A percentile compares a stretch with the other conserved stretches of the same genome.
Conservation (phyloP, 1,284 basidiomycete species). For the Naganishia albida region DNA sequence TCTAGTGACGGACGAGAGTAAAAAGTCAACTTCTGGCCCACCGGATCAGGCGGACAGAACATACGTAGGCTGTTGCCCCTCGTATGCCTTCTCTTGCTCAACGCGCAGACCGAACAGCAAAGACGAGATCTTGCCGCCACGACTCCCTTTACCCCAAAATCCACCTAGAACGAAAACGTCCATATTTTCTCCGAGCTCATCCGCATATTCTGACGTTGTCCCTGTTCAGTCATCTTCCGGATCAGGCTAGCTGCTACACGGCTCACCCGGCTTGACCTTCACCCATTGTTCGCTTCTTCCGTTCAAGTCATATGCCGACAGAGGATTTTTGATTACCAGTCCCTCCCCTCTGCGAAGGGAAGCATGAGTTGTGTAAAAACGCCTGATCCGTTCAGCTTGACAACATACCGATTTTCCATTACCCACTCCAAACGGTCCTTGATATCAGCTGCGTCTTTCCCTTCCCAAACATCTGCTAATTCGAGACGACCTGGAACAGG, state of each 20-base stretch:
- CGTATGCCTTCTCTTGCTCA: slow-evolving; percentile 56
- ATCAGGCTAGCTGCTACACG: neutral
- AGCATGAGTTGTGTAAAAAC: neutral
- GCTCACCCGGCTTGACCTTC: slow-evolving; percentile 87
- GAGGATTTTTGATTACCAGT: slow-evolving; percentile 81
- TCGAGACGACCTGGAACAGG: slow-evolving; percentile 73
- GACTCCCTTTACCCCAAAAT: slow-evolving; percentile 55
- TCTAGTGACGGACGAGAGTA: slow-evolving; percentile 31
- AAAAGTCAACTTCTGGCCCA: neutral
- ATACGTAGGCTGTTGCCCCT: slow-evolving; percentile 65
- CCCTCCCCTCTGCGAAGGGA: slow-evolving; percentile 72
- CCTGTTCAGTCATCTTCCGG: neutral
- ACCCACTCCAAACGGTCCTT: slow-evolving; percentile 74
- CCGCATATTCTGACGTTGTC: slow-evolving; percentile 51
- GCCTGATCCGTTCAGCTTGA: neutral
- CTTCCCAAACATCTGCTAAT: slow-evolving; percentile 68
- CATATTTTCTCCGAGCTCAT: slow-evolving; percentile 83
- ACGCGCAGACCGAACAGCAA: slow-evolving; percentile 54
- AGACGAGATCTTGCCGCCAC: slow-evolving; percentile 55
- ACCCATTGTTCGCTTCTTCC: slow-evolving; percentile 87
- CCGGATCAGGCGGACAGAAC: slow-evolving; percentile 33
- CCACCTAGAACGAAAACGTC: slow-evolving; percentile 76
- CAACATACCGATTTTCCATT: slow-evolving; percentile 62
- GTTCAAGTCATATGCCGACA: slow-evolving; percentile 76
- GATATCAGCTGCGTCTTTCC: slow-evolving; percentile 76